A percentile compares a stretch with the other conserved stretches of the same genome.
phyloP scores from a whole-genome alignment of 2,329 filamentous ascomycete genomes.

The Aspergillus versicolor region DNA sequence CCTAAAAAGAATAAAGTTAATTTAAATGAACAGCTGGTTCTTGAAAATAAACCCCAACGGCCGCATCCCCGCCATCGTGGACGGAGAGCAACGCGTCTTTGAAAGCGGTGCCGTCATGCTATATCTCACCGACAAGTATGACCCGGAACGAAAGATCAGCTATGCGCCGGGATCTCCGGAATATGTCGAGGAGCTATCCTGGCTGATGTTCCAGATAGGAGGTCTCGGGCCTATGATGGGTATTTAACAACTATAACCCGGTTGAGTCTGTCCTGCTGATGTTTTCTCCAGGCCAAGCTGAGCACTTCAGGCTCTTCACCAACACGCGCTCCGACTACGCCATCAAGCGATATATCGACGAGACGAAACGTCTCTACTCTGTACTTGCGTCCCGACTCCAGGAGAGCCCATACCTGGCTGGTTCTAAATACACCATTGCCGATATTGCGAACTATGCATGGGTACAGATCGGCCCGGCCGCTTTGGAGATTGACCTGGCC shows the following conservation, averaged over 20 bases:
- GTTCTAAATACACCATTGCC: constrained; percentile 48
- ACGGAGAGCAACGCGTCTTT: constrained; percentile 43
- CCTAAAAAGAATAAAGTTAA: constrained; percentile 7
- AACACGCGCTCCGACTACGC: constrained; percentile 45
- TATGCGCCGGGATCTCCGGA: constrained; percentile 44
- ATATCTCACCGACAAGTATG: constrained; percentile 47
- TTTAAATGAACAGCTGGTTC: constrained; percentile 35
- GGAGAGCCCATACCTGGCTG: constrained; percentile 46
- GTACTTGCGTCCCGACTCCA: constrained; percentile 46
- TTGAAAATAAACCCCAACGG: constrained; percentile 51
- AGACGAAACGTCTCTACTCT: constrained; percentile 49
- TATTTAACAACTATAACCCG: constrained; percentile 5
- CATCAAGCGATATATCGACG: constrained; percentile 49
- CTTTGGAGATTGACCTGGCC: constrained; percentile 29
- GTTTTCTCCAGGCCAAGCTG: constrained; percentile 39
- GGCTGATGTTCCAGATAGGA: constrained; percentile 49
- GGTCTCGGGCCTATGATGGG: constrained; percentile 43
- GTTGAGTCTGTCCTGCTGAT: not conserved
- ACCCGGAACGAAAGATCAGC: constrained; percentile 42
- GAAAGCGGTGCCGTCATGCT: constrained; percentile 48
- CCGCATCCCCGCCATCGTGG: constrained; percentile 48
- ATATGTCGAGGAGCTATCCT: constrained; percentile 46
- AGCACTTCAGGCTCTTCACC: constrained; percentile 49
- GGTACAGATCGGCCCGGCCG: constrained; percentile 29
- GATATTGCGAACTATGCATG: constrained; percentile 49